Evolutionary conservation across 106 monocot genomes (phyloP), one percentile per base, ranked within the genome.

Genomic region (Triglochin maritima): DNA sequence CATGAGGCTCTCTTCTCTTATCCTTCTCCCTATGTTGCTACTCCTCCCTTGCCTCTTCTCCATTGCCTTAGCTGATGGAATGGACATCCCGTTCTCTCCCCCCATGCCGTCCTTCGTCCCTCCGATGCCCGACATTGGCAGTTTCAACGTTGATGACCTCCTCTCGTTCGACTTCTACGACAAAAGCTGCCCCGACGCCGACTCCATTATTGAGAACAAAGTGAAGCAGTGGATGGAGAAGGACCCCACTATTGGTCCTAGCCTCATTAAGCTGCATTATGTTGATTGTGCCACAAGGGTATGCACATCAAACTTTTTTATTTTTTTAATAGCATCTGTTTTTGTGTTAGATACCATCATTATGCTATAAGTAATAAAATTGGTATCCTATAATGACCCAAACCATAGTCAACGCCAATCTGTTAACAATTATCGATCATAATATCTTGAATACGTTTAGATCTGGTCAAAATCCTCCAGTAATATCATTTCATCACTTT

Each of bases 221-320:
- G 63, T 92, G 17, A 65, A 75, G 29, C 42, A 81, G 2, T 79
- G 83, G 85, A 56, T 69, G 46, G 42, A 74, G 9, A 70, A 61
- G 50, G 93, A 93, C 50, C 55, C 51, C 65, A 81, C 76, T 14
- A 81, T 88, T 45, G 83, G 65, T 7, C 53, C 88, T 4, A 53
- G 73, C 77, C 76, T 88, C 67, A 75, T 88, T 59, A 59, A 83
- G 14, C 71, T 88, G 0, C 85, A 76, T 61, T 93, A 79, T 64
- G 78, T 83, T 46, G 92, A 93, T 68, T 89, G 86, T 16, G 74
- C 79, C 11, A 68, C 82, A 43, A 70, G 83, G 77, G 93, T 89
- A 76, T 10, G 44, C 45, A 47, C 7, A 47, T 54, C 12, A 47
- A 14, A 4, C 17, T 0, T 3, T 13, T 12, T 4, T 7, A 0